Percentiles rank a stretch among this genome's conserved stretches.
Conservation (phyloP, 495 filamentous ascomycete genomes). For the Halenospora varia region DNA sequence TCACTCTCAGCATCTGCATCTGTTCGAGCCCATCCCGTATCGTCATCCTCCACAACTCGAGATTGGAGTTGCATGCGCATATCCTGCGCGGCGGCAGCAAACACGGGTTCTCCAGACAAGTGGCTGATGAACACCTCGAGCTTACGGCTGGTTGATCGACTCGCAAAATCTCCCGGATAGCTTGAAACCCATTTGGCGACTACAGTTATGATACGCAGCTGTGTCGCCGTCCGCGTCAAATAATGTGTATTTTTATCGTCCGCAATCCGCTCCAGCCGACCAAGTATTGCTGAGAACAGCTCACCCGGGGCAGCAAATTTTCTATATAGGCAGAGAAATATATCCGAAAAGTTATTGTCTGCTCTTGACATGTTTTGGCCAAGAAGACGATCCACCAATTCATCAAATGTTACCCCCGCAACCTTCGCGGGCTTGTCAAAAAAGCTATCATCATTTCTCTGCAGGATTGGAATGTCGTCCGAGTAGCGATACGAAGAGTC, state of each 20-base stretch:
- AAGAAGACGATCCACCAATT: constrained; percentile 82
- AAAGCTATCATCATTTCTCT: constrained; percentile 47
- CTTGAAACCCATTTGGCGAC: constrained; percentile 84
- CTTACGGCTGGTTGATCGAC: constrained; percentile 65
- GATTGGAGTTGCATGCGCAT: constrained; percentile 62
- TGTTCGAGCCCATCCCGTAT: constrained; percentile 69
- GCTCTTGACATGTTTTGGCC: constrained; percentile 76
- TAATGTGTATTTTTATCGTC: constrained; percentile 54
- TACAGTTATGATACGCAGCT: constrained; percentile 78
- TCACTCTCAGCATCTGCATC: constrained; percentile 38
- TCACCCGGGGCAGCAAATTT: constrained; percentile 82
- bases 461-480: constrained; percentile 58
- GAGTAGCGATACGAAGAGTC: constrained; percentile 46
- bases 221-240: constrained; percentile 68
- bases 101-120: constrained; percentile 66
- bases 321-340: constrained; percentile 92
- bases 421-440: constrained; percentile 46
- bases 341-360: constrained; percentile 77
- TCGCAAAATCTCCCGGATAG: constrained; percentile 90
- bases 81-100: constrained; percentile 78
- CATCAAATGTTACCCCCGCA: constrained; percentile 72
- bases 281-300: constrained; percentile 68
- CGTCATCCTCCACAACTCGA: constrained; percentile 73
- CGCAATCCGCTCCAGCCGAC: constrained; percentile 66
- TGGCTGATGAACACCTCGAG: constrained; percentile 67